Evolutionary conservation across 2,329 filamentous ascomycete genomes (phyloP).

Genomic region (Aspergillus versicolor): DNA sequence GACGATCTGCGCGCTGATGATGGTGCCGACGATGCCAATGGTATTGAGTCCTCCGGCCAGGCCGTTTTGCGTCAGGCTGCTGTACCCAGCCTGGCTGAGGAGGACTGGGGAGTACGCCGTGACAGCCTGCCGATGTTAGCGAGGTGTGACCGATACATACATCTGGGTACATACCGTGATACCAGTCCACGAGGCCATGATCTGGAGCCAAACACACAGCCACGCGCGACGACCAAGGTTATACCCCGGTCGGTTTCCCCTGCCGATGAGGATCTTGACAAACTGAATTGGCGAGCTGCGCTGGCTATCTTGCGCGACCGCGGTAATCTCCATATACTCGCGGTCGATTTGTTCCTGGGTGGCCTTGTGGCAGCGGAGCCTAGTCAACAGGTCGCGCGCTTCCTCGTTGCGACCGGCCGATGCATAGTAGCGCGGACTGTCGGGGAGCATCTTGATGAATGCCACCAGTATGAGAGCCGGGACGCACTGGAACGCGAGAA

Average conservation of each 20-base stretch:
- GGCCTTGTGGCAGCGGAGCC: conserved; percentile 21
- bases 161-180: conserved; percentile 36
- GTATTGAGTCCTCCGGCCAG: conserved; percentile 54
- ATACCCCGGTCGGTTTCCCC: conserved; percentile 27
- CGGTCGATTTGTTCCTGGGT: conserved; percentile 30
- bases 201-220: conserved; percentile 47
- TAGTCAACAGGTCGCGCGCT: conserved; percentile 49
- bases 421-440: conserved; percentile 34
- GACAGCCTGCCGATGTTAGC: conserved; percentile 25
- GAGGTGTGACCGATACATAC: conserved; percentile 30
- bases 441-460: conserved; percentile 33
- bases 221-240: conserved; percentile 43
- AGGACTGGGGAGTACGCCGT: conserved; percentile 37
- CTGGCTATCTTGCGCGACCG: conserved; percentile 29
- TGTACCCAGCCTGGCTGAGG: conserved; percentile 34
- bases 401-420: conserved; percentile 44
- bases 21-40: conserved; percentile 52
- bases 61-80: conserved; percentile 42
- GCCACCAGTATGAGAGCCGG: conserved; percentile 27
- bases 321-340: conserved; percentile 38
- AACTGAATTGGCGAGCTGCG: conserved; percentile 41
- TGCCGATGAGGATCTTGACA: conserved; percentile 37
- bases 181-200: conserved; percentile 47
- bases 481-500: conserved; percentile 36
- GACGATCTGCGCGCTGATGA: conserved; percentile 52